A percentile compares a stretch with the other conserved stretches of the same genome.
Conservation (phyloP, 208 protist genomes). For the Leishmania aethiopica region DNA sequence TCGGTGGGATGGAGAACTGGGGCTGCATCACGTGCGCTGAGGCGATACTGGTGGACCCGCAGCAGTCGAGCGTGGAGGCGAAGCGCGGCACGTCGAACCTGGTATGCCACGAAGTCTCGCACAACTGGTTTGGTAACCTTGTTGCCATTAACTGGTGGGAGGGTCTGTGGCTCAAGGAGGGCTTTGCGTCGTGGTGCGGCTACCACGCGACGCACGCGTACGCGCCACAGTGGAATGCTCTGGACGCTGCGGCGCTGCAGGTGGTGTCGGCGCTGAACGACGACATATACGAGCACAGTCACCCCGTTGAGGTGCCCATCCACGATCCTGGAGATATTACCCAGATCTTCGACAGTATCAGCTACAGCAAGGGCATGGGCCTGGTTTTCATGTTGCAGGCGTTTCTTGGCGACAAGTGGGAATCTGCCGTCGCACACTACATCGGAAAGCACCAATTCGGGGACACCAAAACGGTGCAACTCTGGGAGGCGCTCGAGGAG, state of each 20-base stretch:
- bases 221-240: slow-evolving; percentile 88
- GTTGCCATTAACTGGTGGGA: slow-evolving; percentile 99
- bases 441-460: slow-evolving; percentile 91
- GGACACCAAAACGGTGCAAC: slow-evolving; percentile 94
- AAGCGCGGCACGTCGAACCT: slow-evolving; percentile 89
- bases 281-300: slow-evolving; percentile 92
- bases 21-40: slow-evolving; percentile 95
- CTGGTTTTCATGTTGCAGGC: slow-evolving; percentile 94
- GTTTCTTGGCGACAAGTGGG: slow-evolving; percentile 92
- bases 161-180: slow-evolving; percentile 99
- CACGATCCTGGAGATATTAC: slow-evolving; percentile 91
- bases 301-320: slow-evolving; percentile 97
- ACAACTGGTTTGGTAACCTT: slow-evolving; percentile 99
- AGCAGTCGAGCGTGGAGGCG: slow-evolving; percentile 49
- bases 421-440: slow-evolving; percentile 89
- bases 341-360: slow-evolving; percentile 98
- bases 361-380: slow-evolving; percentile 95
- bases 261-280: slow-evolving; percentile 76
- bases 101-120: slow-evolving; percentile 97
- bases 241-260: slow-evolving; percentile 80
- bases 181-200: slow-evolving; percentile 98
- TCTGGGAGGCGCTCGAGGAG: slow-evolving; percentile 95
- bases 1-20: slow-evolving; percentile 98
- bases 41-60: slow-evolving; percentile 81
- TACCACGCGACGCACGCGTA: slow-evolving; percentile 78